phyloP scores from a whole-genome alignment of 352 stramenopile genomes.

The Aphanomyces cochlioides region DNA sequence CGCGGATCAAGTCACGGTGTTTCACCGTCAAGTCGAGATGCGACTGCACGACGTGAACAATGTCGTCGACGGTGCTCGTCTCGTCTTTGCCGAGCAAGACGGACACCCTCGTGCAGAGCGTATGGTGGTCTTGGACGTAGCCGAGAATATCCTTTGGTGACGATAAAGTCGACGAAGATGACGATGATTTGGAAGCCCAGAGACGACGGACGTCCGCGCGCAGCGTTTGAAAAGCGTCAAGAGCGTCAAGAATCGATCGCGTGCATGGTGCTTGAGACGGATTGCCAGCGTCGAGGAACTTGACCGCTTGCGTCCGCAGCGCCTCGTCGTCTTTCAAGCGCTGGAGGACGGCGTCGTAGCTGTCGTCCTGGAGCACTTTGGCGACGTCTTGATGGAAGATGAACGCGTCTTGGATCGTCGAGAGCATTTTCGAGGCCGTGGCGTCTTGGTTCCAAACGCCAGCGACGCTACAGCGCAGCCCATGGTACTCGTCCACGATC shows the following conservation, averaged over 20 bases:
- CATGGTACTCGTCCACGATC: constrained; percentile 10
- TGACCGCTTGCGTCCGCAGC: neutral
- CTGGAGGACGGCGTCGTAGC: neutral
- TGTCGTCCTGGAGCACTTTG: constrained; percentile 4
- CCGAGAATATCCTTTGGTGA: constrained; percentile 18
- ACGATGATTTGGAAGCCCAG: neutral
- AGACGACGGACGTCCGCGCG: constrained; percentile 15
- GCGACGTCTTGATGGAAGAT: constrained; percentile 11
- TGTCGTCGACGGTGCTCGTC: constrained; percentile 14
- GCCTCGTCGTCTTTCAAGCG: constrained; percentile 4
- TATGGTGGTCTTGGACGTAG: constrained; percentile 15
- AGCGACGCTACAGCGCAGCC: neutral
- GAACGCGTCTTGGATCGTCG: constrained; percentile 14
- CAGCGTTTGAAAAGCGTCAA: constrained; percentile 23
- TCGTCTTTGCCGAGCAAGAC: constrained; percentile 4
- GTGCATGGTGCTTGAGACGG: neutral
- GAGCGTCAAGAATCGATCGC: constrained; percentile 1
- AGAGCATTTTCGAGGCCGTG: neutral
- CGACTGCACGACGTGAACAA: constrained; percentile 15
- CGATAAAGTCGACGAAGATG: neutral
- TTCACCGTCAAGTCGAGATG: constrained; percentile 20
- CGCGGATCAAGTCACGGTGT: constrained; percentile 23
- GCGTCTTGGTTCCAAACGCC: constrained; percentile 15
- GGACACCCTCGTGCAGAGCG: neutral
- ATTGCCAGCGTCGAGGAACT: neutral